Conservation (phyloP, 495 filamentous ascomycete species). For the Hypoxylon lenormandii region DNA sequence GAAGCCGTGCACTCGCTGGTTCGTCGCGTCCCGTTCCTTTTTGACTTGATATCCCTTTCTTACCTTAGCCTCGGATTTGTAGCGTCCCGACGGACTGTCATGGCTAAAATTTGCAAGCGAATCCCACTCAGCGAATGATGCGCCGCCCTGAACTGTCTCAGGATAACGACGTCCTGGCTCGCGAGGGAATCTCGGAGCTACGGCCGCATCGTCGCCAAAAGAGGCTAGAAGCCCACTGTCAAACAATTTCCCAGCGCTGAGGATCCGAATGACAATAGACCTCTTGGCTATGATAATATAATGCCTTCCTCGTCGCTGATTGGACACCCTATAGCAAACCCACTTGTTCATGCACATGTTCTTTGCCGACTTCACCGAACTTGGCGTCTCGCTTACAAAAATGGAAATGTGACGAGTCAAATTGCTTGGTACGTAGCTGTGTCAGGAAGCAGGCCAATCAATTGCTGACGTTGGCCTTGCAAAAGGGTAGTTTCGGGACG, state of each 20-base stretch:
- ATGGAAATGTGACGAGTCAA: conserved; percentile 46
- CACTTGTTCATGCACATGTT: conserved; percentile 46
- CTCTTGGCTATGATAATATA: conserved; percentile 40
- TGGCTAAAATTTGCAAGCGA: conserved; percentile 19
- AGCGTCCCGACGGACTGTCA: conserved; percentile 25
- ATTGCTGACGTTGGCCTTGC: conserved; percentile 2
- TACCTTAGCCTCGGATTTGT: conserved; percentile 34
- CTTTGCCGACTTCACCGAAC: conserved; percentile 42
- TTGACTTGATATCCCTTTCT: conserved; percentile 1
- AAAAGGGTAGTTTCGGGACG: conserved; percentile 39
- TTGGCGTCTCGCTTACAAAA: conserved; percentile 46
- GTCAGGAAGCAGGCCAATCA: conserved; percentile 33
- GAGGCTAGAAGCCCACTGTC: conserved; percentile 30
- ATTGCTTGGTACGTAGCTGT: neutral
- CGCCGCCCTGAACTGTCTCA: conserved; percentile 30
- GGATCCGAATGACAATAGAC: conserved; percentile 38
- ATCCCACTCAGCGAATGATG: conserved; percentile 26
- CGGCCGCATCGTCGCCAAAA: conserved; percentile 22
- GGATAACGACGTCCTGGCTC: conserved; percentile 21
- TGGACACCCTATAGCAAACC: conserved; percentile 38
- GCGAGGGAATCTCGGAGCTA: conserved; percentile 28
- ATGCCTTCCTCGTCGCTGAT: conserved; percentile 31
- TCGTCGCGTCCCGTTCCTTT: conserved; percentile 40
- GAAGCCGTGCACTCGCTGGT: conserved; percentile 31
- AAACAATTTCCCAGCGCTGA: conserved; percentile 44